Percentiles rank a stretch among this genome's conserved stretches.
Evolutionary conservation across 108 stramenopile genomes (phyloP).

Genomic region (Conticribra guillardii): DNA sequence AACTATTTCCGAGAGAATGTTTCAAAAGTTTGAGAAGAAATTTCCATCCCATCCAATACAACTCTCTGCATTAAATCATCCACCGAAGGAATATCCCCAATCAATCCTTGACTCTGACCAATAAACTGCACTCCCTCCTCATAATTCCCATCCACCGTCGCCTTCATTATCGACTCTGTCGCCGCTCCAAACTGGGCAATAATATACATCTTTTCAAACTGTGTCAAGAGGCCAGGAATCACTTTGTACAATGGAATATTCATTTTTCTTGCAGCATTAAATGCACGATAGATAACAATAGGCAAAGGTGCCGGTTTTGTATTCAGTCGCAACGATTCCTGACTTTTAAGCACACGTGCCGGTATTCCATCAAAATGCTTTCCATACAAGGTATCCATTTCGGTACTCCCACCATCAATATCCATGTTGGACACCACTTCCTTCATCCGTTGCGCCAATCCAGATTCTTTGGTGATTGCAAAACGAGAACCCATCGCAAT

Average conservation of each 20-base stretch:
- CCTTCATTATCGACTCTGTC: conserved; percentile 73
- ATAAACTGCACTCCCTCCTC: conserved; percentile 86
- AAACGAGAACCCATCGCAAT: conserved; percentile 92
- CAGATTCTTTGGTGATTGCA: conserved; percentile 74
- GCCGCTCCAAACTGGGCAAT: conserved; percentile 90
- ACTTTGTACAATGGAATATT: conserved; percentile 85
- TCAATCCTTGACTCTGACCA: conserved; percentile 84
- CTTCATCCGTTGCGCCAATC: conserved; percentile 71
- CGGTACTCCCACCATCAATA: conserved; percentile 36
- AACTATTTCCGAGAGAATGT: no score
- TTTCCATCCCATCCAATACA: conserved; percentile 62
- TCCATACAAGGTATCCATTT: conserved; percentile 79
- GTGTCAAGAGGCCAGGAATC: conserved; percentile 77
- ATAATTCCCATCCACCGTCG: conserved; percentile 77
- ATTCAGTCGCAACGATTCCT: conserved; percentile 56
- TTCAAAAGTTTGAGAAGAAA: conserved; percentile 18
- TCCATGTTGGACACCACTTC: conserved; percentile 56
- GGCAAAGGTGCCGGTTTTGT: conserved; percentile 58
- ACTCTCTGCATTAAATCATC: conserved; percentile 78
- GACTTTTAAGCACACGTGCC: conserved; percentile 79
- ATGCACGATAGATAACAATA: conserved; percentile 66
- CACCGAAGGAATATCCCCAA: conserved; percentile 79
- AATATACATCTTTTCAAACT: conserved; percentile 82
- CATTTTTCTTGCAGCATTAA: conserved; percentile 70
- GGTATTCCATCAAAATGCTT: conserved; percentile 90